These are phyloP conservation scores for Litchi chinensis DNA, from an alignment of 345 rosid genomes.

Conservation along the genomic window DNA sequence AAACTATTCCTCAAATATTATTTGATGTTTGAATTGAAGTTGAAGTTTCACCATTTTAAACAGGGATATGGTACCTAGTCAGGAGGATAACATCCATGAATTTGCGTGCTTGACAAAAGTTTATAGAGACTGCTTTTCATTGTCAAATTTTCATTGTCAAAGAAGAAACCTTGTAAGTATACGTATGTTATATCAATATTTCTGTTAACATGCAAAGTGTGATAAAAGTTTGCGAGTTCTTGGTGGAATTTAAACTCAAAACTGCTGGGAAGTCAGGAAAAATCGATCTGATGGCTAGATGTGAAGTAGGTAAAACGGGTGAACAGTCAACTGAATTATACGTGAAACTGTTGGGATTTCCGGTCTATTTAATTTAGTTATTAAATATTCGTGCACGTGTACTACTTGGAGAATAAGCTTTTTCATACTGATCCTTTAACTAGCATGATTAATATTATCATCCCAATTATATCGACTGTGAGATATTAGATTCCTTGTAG, in stretches of 20 bases:
- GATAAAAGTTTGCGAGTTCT: conserved; percentile 5
- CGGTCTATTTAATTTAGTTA: conserved; percentile 3
- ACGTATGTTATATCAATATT: background rate
- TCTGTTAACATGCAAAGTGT: no score
- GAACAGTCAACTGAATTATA: conserved; percentile 27
- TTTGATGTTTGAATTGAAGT: background rate
- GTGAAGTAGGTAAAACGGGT: conserved; percentile 38
- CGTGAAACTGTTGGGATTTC: background rate
- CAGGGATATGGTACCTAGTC: background rate
- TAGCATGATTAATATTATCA: no score
- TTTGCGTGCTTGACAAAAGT: background rate
- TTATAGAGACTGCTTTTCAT: background rate
- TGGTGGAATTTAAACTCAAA: background rate
- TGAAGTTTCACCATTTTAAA: background rate
- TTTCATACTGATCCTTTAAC: no score
- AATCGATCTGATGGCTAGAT: conserved; percentile 4
- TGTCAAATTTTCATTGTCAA: background rate
- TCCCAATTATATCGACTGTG: no score
- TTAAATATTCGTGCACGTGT: background rate
- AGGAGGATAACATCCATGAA: conserved; percentile 1
- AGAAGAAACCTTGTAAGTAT: background rate
- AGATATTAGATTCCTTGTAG: no score
- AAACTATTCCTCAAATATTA: background rate
- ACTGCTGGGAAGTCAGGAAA: background rate
- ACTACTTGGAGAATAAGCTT: background rate